Evolutionary conservation across 192 early-diverging fungal genomes (phyloP).

Genomic region (Linnemannia hyalina): DNA sequence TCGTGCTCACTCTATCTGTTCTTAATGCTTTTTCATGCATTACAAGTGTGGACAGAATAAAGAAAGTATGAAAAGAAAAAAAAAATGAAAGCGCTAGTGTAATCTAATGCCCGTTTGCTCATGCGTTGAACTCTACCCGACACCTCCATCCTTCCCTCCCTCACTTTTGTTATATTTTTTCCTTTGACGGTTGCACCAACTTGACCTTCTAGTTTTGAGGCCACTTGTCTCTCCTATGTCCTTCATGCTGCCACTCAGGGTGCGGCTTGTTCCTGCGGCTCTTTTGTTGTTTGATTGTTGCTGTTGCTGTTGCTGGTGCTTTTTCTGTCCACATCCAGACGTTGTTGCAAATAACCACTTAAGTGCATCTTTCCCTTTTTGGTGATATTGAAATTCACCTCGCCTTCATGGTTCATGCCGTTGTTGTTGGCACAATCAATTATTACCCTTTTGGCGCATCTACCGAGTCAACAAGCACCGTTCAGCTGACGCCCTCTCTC

Average conservation of each 20-base stretch:
- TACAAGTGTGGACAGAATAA: not conserved
- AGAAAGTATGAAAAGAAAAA: not conserved
- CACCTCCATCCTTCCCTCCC: not conserved
- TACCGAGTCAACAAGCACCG: not conserved
- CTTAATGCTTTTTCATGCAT: not conserved
- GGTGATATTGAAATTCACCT: constrained; percentile 8
- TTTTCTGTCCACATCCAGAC: not conserved
- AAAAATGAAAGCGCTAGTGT: constrained; percentile 4
- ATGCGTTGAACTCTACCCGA: not conserved
- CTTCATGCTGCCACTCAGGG: not conserved
- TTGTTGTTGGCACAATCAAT: not conserved
- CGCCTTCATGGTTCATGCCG: not conserved
- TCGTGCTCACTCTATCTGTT: not conserved
- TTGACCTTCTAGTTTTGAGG: not conserved
- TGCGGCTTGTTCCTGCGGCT: not conserved
- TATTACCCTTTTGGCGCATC: not conserved
- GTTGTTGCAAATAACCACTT: not conserved
- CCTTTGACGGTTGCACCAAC: not conserved
- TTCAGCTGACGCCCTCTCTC: not conserved
- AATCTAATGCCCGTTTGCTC: not conserved
- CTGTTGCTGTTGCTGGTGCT: not conserved
- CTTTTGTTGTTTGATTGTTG: not conserved
- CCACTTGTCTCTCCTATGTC: not conserved
- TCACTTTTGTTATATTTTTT: not conserved
- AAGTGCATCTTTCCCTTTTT: constrained; percentile 12